Evolutionary conservation across 208 protist species (phyloP), one percentile per base, ranked within the genome.

Genomic region (Wallacemonas sp.): DNA sequence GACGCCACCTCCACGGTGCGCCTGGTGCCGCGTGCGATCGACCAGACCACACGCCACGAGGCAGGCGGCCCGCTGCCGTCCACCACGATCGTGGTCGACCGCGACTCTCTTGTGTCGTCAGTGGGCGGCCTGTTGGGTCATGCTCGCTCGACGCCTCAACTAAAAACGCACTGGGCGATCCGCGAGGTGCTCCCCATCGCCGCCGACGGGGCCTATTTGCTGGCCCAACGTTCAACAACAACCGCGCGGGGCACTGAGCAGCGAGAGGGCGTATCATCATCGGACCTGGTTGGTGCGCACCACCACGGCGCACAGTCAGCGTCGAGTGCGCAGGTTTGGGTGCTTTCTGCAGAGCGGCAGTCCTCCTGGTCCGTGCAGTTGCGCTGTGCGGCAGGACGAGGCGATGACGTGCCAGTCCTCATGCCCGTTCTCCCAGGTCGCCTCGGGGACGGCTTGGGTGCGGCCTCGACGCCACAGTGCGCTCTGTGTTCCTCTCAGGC

Each of bases 311-410:
- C 36, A 41, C 16, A 8, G 12, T 49, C 44, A 49, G 12, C 44
- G 8, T 16, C 0, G 12, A 32, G 16, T 4, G 23, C 47, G 26
- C 24, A 11, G 5, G 58, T 72, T 54, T 82, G 76, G 76, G 47
- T 78, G 58, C 34, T 64, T 11, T 67, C 76, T 9, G 49, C 65
- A 27, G 34, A 49, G 12, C 27, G 44, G 2, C 67, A 75, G 27
- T 46, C 44, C 11, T 62, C 68, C 19, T 82, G 76, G 76, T 39
- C 60, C 46, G 64, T 72, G 41, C 64, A 62, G n/a, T 39, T 82
- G 38, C 46, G 30, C 0, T 65, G 43, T 33, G 72, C 56, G 5
- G 49, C 73, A 2, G 64, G 56, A 17, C 46, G 24, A 14, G 2
- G 23, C 19, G 36, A 57, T 5, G 64, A 69, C 16, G 41, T 56